Conservation (phyloP, 352 stramenopile genomes). For the Phytophthora crassamura region DNA sequence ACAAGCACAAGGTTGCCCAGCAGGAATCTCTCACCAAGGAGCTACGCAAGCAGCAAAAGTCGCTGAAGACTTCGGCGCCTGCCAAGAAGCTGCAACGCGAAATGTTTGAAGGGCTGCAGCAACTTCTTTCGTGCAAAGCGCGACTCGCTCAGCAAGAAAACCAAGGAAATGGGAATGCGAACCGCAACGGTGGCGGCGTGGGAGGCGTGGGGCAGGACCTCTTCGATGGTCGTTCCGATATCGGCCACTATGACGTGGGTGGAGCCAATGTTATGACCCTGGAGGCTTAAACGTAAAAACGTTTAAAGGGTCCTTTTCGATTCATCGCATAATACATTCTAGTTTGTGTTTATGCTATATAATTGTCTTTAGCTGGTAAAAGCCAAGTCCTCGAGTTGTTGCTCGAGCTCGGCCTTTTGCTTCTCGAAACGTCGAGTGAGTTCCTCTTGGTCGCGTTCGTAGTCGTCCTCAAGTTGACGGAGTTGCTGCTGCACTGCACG, state of each 20-base stretch:
- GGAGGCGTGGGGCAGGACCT: constrained; percentile 44
- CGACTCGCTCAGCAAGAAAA: constrained; percentile 51
- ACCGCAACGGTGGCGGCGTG: constrained; percentile 17
- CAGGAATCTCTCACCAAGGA: constrained; percentile 92
- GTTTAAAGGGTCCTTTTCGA: background rate
- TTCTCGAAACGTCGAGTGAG: constrained; percentile 52
- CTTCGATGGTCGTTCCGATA: constrained; percentile 71
- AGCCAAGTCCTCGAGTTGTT: constrained; percentile 48
- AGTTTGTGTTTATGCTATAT: constrained; percentile 13
- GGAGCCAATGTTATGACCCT: constrained; percentile 89
- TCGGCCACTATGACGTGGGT: constrained; percentile 81
- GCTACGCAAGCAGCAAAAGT: constrained; percentile 91
- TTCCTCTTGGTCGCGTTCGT: constrained; percentile 47
- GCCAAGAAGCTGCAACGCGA: constrained; percentile 81
- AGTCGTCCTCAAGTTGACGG: constrained; percentile 60
- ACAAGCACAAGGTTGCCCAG: constrained; percentile 92
- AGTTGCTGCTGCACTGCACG: constrained; percentile 55
- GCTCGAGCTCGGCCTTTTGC: constrained; percentile 57
- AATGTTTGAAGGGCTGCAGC: constrained; percentile 87
- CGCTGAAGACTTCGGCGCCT: constrained; percentile 82
- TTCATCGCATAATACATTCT: constrained; percentile 27
- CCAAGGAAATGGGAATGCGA: constrained; percentile 15
- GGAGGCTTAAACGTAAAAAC: constrained; percentile 46
- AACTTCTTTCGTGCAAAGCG: constrained; percentile 84
- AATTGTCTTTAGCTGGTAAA: constrained; percentile 18